These are phyloP conservation scores for Moricandia arvensis DNA, from an alignment of 345 rosid genomes.

Conservation along the genomic window DNA sequence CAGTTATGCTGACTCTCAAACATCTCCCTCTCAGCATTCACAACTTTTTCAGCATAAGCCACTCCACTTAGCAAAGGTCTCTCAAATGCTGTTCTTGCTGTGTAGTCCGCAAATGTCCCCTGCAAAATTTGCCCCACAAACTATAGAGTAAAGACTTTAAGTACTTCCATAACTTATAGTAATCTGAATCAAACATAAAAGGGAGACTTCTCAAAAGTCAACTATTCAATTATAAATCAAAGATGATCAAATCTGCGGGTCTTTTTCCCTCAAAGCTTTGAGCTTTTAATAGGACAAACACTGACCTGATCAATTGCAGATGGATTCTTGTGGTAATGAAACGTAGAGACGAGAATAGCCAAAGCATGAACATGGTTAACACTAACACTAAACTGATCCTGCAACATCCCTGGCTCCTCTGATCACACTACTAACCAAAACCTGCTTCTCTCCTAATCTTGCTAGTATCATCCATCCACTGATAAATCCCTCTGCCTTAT, in stretches of 20 bases:
- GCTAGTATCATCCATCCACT: slow-evolving; percentile 56
- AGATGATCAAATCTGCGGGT: not conserved
- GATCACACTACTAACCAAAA: slow-evolving; percentile 85
- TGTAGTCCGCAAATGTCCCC: slow-evolving; percentile 96
- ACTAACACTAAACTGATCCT: slow-evolving; percentile 95
- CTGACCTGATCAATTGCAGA: slow-evolving; percentile 97
- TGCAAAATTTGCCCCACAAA: slow-evolving; percentile 24
- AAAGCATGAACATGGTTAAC: slow-evolving; percentile 98
- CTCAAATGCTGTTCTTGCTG: slow-evolving; percentile 94
- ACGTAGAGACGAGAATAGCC: slow-evolving; percentile 95
- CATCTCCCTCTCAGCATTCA: slow-evolving; percentile 60
- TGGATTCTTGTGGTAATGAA: slow-evolving; percentile 86
- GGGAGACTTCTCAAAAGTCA: slow-evolving; percentile 7
- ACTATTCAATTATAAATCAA: slow-evolving; percentile 6
- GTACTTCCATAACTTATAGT: too few species aligned
- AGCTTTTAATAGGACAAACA: not conserved
- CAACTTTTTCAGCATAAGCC: slow-evolving; percentile 83
- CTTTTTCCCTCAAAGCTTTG: not conserved
- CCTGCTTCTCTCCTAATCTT: slow-evolving; percentile 76
- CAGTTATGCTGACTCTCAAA: slow-evolving; percentile 85
- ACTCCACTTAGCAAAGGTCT: slow-evolving; percentile 94
- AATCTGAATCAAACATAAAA: too few species aligned
- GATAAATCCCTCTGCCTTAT: slow-evolving; percentile 48
- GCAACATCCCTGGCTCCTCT: slow-evolving; percentile 95
- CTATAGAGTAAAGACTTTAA: too few species aligned